phyloP scores from a whole-genome alignment of 164 flowering plant species.

The Amborella trichopoda region DNA sequence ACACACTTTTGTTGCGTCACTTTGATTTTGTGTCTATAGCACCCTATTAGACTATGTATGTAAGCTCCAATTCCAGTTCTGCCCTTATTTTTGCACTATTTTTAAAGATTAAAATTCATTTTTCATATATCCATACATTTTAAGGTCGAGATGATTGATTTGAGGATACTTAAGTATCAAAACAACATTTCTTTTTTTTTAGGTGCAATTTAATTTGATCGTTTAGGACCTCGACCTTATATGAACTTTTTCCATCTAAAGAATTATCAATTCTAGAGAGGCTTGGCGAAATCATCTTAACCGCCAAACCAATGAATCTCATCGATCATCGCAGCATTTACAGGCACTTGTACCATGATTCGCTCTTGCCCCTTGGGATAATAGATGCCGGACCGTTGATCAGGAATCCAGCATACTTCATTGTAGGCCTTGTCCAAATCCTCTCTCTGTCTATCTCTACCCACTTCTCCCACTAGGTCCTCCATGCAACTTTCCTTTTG shows the following conservation, averaged over 20 bases:
- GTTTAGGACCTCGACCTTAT: too few species aligned
- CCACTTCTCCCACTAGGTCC: neutral
- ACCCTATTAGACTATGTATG: too few species aligned
- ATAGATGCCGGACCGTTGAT: constrained; percentile 12
- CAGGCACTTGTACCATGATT: constrained; percentile 13
- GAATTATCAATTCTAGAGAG: neutral
- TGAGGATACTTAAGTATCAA: too few species aligned
- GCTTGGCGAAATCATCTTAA: neutral
- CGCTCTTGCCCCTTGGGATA: constrained; percentile 18
- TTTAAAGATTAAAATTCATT: too few species aligned
- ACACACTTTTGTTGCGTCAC: too few species aligned
- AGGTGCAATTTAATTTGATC: neutral
- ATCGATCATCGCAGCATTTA: constrained; percentile 3
- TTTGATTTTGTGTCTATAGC: too few species aligned
- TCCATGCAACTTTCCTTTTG: constrained; percentile 3
- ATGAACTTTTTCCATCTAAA: neutral
- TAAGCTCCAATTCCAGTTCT: neutral
- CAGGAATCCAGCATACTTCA: constrained; percentile 13
- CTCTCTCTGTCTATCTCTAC: neutral
- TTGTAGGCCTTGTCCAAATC: neutral
- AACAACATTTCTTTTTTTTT: neutral
- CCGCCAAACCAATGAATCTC: constrained; percentile 7
- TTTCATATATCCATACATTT: too few species aligned
- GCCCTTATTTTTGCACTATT: neutral
- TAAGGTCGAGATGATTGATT: too few species aligned